phyloP scores from a whole-genome alignment of 2,329 filamentous ascomycete species.

The Exophiala xenobiotica region DNA sequence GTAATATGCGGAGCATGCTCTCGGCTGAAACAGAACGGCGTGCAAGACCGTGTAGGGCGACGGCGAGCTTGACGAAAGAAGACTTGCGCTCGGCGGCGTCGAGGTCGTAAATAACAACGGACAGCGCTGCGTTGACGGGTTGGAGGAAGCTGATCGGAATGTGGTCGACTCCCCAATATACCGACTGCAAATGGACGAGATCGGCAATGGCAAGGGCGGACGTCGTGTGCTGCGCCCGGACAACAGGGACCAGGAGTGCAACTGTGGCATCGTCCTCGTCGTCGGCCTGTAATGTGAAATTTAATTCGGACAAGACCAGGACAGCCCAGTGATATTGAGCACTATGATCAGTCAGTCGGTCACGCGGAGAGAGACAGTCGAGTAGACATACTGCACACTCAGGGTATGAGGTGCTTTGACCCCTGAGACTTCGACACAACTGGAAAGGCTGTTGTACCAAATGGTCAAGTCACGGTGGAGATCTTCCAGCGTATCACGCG shows the following conservation, averaged over 20 bases:
- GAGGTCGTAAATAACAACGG: conserved; percentile 5
- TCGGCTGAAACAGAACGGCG: conserved; percentile 8
- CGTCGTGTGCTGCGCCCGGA: conserved; percentile 9
- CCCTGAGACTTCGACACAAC: background rate
- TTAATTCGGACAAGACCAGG: conserved; percentile 9
- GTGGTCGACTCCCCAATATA: conserved; percentile 7
- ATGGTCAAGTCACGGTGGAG: conserved; percentile 4
- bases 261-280: conserved; percentile 8
- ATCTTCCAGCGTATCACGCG: conserved; percentile 2
- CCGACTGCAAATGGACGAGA: conserved; percentile 5
- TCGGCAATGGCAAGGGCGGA: conserved; percentile 6
- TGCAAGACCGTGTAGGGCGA: conserved; percentile 4
- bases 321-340: conserved; percentile 11
- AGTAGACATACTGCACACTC: conserved; percentile 5
- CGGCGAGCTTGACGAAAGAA: conserved; percentile 8
- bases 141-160: conserved; percentile 10
- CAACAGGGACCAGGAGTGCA: conserved; percentile 2
- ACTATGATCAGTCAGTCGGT: background rate
- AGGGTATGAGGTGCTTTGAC: conserved; percentile 8
- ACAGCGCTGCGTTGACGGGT: conserved; percentile 7
- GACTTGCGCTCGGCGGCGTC: conserved; percentile 6
- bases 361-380: background rate
- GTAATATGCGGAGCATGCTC: conserved; percentile 7
- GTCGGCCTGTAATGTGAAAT: conserved; percentile 3
- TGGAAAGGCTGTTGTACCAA: conserved; percentile 3